Percentiles rank a stretch among this genome's conserved stretches.
Conservation (phyloP, 495 filamentous ascomycete genomes). For the Physcia stellaris region DNA sequence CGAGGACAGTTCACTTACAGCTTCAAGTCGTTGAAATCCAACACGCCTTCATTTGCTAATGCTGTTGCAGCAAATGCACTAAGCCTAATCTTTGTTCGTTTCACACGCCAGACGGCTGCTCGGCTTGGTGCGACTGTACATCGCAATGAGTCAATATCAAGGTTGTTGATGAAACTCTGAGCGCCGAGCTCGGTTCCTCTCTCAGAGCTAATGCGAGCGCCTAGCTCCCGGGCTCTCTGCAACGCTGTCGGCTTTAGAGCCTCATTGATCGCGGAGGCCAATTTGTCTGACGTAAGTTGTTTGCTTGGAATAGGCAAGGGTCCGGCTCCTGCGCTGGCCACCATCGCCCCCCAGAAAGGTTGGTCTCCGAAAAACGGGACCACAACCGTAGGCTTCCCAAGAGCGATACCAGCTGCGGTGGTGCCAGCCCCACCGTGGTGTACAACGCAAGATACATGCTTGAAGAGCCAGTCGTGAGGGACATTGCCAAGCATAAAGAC, state of each 20-base stretch:
- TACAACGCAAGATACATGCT: slow-evolving; percentile 58
- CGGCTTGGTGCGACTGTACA: slow-evolving; percentile 52
- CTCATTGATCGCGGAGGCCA: slow-evolving; percentile 47
- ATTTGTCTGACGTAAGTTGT: slow-evolving; percentile 44
- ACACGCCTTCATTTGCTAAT: slow-evolving; percentile 43
- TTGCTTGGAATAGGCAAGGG: slow-evolving; percentile 59
- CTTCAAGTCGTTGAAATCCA: slow-evolving; percentile 53
- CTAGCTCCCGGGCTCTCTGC: slow-evolving; percentile 43
- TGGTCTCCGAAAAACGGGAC: slow-evolving; percentile 83
- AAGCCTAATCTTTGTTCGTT: slow-evolving; percentile 44
- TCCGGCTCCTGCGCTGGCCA: slow-evolving; percentile 57
- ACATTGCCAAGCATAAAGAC: slow-evolving; percentile 69
- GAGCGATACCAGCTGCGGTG: slow-evolving; percentile 57
- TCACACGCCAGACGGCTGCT: slow-evolving; percentile 57
- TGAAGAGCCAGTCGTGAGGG: slow-evolving; percentile 76
- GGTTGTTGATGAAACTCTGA: slow-evolving; percentile 53
- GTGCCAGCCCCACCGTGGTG: slow-evolving; percentile 79
- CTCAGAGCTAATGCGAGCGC: slow-evolving; percentile 48
- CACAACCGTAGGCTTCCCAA: slow-evolving; percentile 57
- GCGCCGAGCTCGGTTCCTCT: slow-evolving; percentile 49
- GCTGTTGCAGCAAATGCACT: slow-evolving; percentile 57
- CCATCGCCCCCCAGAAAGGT: slow-evolving; percentile 71
- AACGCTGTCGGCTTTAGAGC: slow-evolving; percentile 42
- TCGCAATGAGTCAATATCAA: slow-evolving; percentile 44
- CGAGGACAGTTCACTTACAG: slow-evolving; percentile 33